Conservation (phyloP, 805 yeast genomes). For the Wickerhamomyces xylosicus region DNA sequence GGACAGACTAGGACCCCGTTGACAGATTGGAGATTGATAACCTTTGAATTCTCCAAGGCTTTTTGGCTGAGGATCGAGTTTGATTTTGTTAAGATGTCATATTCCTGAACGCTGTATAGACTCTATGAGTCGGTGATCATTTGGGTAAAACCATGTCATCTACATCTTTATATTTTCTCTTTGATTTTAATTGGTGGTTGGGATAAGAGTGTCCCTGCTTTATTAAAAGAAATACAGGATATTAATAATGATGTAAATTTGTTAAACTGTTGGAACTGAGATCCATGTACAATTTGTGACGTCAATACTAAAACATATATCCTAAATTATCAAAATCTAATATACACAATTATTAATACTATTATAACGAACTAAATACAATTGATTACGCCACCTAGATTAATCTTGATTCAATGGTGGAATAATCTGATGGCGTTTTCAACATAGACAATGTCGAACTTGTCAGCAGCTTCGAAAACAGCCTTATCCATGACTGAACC, state of each 20-base stretch:
- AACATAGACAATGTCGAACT: slow-evolving; percentile 80
- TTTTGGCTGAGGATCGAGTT: slow-evolving; percentile 14
- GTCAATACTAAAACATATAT: no score
- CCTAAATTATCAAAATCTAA: no score
- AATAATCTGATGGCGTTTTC: slow-evolving; percentile 96
- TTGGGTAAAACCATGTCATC: slow-evolving; percentile 99
- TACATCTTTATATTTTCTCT: slow-evolving; percentile 38
- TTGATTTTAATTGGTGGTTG: no score
- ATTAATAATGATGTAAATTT: no score
- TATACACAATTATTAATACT: no score
- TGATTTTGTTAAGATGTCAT: slow-evolving; percentile 77
- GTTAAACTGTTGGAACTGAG: no score
- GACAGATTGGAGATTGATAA: slow-evolving; percentile 77
- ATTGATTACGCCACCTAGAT: no score
- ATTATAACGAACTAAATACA: not conserved
- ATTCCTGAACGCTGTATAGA: slow-evolving; percentile 99
- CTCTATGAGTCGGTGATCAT: slow-evolving; percentile 85
- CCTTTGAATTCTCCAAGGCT: slow-evolving; percentile 43
- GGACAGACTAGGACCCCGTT: slow-evolving; percentile 88
- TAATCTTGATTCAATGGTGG: slow-evolving; percentile 57
- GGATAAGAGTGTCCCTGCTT: no score
- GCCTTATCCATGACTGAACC: slow-evolving; percentile 98
- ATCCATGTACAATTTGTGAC: no score
- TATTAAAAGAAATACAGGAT: no score
- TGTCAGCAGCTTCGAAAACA: slow-evolving; percentile 91